Base-by-base conservation (phyloP, 805 yeast genomes). In the Lipomyces orientalis region DNA sequence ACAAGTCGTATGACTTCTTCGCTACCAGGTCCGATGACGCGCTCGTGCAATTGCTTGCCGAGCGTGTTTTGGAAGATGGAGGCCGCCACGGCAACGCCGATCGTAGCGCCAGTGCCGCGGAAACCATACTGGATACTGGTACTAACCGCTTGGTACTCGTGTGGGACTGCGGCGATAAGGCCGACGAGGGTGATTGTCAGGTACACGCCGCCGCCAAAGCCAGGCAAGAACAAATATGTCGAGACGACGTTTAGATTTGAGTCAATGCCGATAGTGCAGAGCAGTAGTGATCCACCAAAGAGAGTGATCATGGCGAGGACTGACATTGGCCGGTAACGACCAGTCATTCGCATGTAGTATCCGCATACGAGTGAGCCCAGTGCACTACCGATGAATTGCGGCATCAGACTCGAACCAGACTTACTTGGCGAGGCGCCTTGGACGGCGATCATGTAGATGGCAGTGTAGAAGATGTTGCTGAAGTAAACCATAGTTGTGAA, bases 51-150 rank as follows among this genome's bases (percentile, higher is more conserved):
- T 14, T 67, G 60, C 7, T 61, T 52, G 1, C 66, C 68, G 61
- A 86, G 77, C 12, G 78, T 73, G 37, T 77, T 77, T 73, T 86
- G 88, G 76, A 86, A 86, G 39, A 86, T 81, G 2, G 88, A 86
- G 54, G 86, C 80, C 1, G 87, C 86, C 31, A 85, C 74, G 0
- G 93, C 82, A 16, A 91, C 93, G 37, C 97, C 97, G 58, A 91
- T 78, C 0, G 95, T 90, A 14, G 93, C 88, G 0, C 97, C 97
- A 0, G 92, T 88, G 12, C 95, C 88, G 74, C 97, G 83, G 80
- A 90, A 91, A 0, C 93, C 92, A 76, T 93, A 93, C 74, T 91
- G 96, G 66, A 93, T 90, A 0, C 97, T 90, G 0, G 97, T 93
- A 2, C 93, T 88, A n/a, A 92, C 84, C 0, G 97, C 97, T 77